These are phyloP conservation scores for Candida railenensis DNA, from an alignment of 805 yeast genomes.

Conservation along the genomic window DNA sequence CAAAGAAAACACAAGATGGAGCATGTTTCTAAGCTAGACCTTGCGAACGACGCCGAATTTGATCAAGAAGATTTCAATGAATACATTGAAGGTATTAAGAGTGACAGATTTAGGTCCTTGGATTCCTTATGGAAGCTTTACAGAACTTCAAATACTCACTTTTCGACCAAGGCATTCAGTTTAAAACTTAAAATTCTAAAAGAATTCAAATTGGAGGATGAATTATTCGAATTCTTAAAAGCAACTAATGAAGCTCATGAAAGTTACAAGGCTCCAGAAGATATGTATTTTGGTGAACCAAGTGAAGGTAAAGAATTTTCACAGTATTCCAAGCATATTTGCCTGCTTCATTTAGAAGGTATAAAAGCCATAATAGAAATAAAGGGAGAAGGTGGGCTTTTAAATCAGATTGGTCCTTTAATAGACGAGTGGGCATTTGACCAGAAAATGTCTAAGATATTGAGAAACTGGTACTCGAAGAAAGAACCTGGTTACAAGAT, in stretches of 20 bases:
- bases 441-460: slow-evolving; percentile 21
- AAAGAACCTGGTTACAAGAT: slow-evolving; percentile 19
- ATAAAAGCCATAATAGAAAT: slow-evolving; percentile 25
- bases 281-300: slow-evolving; percentile 7
- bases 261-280: slow-evolving; percentile 7
- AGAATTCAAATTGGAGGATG: slow-evolving; percentile 20
- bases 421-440: slow-evolving; percentile 38
- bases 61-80: slow-evolving; percentile 37
- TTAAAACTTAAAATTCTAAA: slow-evolving; percentile 20
- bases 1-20: background rate
- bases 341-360: slow-evolving; percentile 15
- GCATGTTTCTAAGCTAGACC: slow-evolving; percentile 13
- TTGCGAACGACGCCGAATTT: slow-evolving; percentile 31
- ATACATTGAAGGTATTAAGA: slow-evolving; percentile 21
- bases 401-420: slow-evolving; percentile 29
- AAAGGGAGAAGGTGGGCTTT: slow-evolving; percentile 24
- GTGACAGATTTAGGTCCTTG: slow-evolving; percentile 25
- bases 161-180: slow-evolving; percentile 23
- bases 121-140: slow-evolving; percentile 36
- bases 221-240: slow-evolving; percentile 21
- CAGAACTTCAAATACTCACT: slow-evolving; percentile 20
- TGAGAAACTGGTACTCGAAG: slow-evolving; percentile 21
- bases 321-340: slow-evolving; percentile 11
- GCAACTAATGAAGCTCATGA: slow-evolving; percentile 8
- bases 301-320: slow-evolving; percentile 16